Percentiles rank a stretch among this genome's conserved stretches.
Conservation (phyloP, 139 green algal genomes). For the Coccomyxa sp. region DNA sequence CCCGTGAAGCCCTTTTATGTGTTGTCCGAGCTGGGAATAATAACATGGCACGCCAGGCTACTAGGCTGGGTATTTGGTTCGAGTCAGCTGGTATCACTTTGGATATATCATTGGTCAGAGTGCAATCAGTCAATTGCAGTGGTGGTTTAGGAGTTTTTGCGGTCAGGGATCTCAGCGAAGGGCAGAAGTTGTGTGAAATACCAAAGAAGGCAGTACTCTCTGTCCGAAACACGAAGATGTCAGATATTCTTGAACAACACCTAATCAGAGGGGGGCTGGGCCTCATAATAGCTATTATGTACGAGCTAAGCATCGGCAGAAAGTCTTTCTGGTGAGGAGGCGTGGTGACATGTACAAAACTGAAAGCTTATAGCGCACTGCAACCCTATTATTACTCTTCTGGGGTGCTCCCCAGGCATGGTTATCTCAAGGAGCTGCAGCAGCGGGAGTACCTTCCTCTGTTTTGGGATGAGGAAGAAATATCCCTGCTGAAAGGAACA, state of each 20-base stretch:
- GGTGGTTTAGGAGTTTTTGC: slow-evolving; percentile 1
- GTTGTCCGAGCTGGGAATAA: no score
- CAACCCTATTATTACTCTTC: background rate
- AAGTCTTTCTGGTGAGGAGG: slow-evolving; percentile 43
- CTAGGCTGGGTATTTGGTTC: no score
- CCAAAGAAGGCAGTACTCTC: slow-evolving; percentile 55
- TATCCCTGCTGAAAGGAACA: slow-evolving; percentile 54
- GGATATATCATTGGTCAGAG: no score
- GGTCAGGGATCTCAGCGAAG: slow-evolving; percentile 30
- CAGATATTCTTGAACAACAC: slow-evolving; percentile 39
- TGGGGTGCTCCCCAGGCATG: slow-evolving; percentile 33
- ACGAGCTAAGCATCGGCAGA: slow-evolving; percentile 35
- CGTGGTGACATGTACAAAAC: no score
- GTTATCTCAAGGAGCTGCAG: slow-evolving; percentile 57
- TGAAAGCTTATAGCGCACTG: background rate
- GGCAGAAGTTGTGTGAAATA: slow-evolving; percentile 48
- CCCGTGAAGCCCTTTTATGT: no score
- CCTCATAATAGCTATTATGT: slow-evolving; percentile 66
- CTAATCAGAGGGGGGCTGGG: slow-evolving; percentile 49
- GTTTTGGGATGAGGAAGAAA: slow-evolving; percentile 60
- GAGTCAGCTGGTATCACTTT: no score
- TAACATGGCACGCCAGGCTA: no score
- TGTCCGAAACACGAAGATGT: slow-evolving; percentile 29
- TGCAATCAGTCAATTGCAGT: background rate
- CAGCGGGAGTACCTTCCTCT: slow-evolving; percentile 59